Evolutionary conservation across 768 basidiomycete species (phyloP), one percentile per base, ranked within the genome.

Genomic region (Amanita polypyramis): DNA sequence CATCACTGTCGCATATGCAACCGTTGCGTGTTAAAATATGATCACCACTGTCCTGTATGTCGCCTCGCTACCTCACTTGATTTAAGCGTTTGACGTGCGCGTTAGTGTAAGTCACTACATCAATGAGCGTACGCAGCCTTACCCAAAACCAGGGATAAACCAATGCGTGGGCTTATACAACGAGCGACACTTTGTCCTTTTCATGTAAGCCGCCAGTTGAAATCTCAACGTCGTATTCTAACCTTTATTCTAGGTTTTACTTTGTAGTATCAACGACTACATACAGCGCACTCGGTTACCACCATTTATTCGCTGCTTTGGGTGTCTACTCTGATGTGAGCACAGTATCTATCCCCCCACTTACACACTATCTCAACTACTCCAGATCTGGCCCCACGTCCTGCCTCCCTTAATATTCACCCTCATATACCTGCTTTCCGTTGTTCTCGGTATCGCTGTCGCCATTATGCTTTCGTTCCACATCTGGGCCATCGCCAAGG

Each of bases 91-190:
- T 50, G 33, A 41, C 25, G 9, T 17, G 12, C 32, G 17, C 20
- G 21, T 15, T 49, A 66, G 65, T 68, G 65, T 68, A 51, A 47
- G 62, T 10, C 9, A 4, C 23, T 43, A n/a, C 39, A 21, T 17
- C 12, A 23, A 15, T 10, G 21, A 17, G 35, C 12, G 43, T 10
- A 37, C 15, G 40, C 50, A 15, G 45, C 47, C 25, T 37, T 8
- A 20, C 14, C 34, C 47, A 48, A n/a, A 41, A 41, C 5, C 58
- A 93, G 90, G 93, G 93, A 80, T 97, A 43, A 97, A 97, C 63
- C 90, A 92, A 77, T 98, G 95, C 60, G 95, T 99, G 37, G 95
- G 95, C 9, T 63, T 98, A 5, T 74, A 95, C 60, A 99, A 98
- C 56, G 94, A 97, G 60, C 81, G 95, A 0, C 92, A 97, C 65